phyloP scores from a whole-genome alignment of 148 eudicot species.

The Camellia japonica region DNA sequence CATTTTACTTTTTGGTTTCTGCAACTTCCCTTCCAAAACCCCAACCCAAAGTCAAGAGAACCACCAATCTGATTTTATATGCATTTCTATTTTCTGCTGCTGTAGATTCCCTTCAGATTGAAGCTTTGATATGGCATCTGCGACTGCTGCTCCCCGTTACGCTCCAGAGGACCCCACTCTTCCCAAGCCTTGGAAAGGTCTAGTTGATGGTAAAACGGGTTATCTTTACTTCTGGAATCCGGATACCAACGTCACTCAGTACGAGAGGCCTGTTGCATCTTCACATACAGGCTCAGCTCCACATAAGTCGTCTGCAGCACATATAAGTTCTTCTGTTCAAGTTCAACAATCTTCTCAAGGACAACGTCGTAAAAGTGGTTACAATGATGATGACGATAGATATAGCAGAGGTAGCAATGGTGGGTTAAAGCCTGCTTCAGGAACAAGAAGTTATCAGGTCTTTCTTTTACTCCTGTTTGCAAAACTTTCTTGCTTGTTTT shows the following conservation, averaged over 20 bases:
- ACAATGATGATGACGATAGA: conserved; percentile 45
- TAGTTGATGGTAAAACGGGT: conserved; percentile 90
- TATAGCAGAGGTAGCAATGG: conserved; percentile 36
- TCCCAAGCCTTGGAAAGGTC: conserved; percentile 94
- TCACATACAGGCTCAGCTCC: conserved; percentile 26
- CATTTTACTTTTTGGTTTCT: not conserved
- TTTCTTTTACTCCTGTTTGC: not conserved
- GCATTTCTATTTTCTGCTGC: not conserved
- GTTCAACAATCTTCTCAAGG: conserved; percentile 56
- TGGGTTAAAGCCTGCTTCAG: conserved; percentile 29
- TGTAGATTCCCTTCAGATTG: conserved; percentile 1
- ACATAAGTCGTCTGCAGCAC: conserved; percentile 28
- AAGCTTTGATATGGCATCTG: conserved; percentile 42
- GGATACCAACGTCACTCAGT: conserved; percentile 91
- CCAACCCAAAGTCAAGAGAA: not conserved
- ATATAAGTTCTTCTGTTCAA: conserved; percentile 59
- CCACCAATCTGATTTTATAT: not conserved
- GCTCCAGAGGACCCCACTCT: conserved; percentile 97
- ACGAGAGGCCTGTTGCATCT: conserved; percentile 69
- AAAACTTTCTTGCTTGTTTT: not conserved
- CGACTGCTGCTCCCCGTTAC: conserved; percentile 65
- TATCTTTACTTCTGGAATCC: conserved; percentile 94
- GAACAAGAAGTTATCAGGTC: conserved; percentile 56
- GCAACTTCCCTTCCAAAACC: not conserved
- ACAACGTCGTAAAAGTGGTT: conserved; percentile 24